Evolutionary conservation across 2,329 filamentous ascomycete species (phyloP).

Genomic region (Colletotrichum destructivum): DNA sequence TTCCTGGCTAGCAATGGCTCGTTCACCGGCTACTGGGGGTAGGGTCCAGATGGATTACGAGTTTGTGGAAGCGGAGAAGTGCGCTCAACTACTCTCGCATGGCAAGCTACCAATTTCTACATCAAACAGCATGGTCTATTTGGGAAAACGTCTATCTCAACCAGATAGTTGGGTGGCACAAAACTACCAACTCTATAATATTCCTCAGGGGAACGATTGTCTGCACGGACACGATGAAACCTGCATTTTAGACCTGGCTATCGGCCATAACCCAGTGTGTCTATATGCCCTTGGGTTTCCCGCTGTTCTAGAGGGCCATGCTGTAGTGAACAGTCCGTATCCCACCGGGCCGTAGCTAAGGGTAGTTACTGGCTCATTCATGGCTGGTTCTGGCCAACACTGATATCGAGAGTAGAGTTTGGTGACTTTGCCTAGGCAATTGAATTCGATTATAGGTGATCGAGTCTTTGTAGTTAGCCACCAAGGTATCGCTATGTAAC

Average conservation of each 20-base stretch:
- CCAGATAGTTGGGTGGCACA: constrained; percentile 1
- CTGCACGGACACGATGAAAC: too few relatives aligned
- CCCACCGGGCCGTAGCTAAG: not conserved
- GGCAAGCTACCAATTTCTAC: not conserved
- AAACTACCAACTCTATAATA: constrained; percentile 1
- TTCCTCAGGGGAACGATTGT: not conserved
- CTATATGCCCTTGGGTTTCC: not conserved
- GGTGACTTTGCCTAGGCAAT: too few relatives aligned
- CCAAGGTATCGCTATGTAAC: too few relatives aligned
- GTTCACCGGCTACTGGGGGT: not conserved
- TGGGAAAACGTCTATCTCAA: not conserved
- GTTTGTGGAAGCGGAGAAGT: constrained; percentile 1
- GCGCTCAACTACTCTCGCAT: not conserved
- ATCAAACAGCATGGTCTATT: not conserved
- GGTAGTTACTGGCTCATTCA: too few relatives aligned
- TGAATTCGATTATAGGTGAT: too few relatives aligned
- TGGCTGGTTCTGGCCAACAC: too few relatives aligned
- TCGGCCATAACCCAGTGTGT: too few relatives aligned
- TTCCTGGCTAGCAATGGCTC: not conserved
- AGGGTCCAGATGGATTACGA: not conserved
- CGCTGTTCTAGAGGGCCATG: constrained; percentile 1
- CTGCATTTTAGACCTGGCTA: too few relatives aligned
- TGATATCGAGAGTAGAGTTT: too few relatives aligned
- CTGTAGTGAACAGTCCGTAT: constrained; percentile 2
- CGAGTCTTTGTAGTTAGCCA: too few relatives aligned